Evolutionary conservation across 108 stramenopile genomes (phyloP), one percentile per base, ranked within the genome.

Genomic region (Aurantiochytrium sp.): DNA sequence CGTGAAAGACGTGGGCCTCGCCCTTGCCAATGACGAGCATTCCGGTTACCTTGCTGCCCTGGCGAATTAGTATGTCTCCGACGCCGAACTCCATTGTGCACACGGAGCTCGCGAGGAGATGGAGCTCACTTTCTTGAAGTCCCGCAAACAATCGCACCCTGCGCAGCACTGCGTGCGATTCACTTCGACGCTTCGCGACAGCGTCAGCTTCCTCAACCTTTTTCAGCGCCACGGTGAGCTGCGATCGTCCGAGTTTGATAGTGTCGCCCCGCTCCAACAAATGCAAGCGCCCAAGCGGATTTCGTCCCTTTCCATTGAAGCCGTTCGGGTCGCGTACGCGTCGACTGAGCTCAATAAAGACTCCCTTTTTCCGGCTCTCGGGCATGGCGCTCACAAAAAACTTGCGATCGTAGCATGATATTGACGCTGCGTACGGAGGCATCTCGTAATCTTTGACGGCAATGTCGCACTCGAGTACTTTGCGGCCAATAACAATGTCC

Each of bases 381-480:
- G 76, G 76, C 49, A 83, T 47, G 45, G 76, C 45, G 51, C 76
- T 83, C 3, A 83, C 51, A 23, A 53, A 83, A 4, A 4, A 83
- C 16, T 23, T 47, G 18, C 51, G 12, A 45, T 83, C 76, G 51
- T 53, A 83, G 49, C 49, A 23, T 12, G 45, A 21, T 14, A 83
- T 35, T 23, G 51, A n/a, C n/a, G 76, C 76, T 6, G 76, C 76
- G 28, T 25, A 83, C 19, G 76, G 49, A 28, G 76, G 76, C 76
- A 83, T 83, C 76, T 83, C 76, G 51, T 83, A 83, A 23, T 83
- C 76, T 3, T 83, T 47, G 28, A 83, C 76, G 28, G 76, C 76
- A 25, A 83, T 83, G 76, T 83, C 76, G 76, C 76, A 83, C 76
- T 83, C 76, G 45, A 53, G 51, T 16, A 83, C 76, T 23, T 83